Conservation (phyloP, 768 basidiomycete genomes). For the Rhodotorula taiwanensis region DNA sequence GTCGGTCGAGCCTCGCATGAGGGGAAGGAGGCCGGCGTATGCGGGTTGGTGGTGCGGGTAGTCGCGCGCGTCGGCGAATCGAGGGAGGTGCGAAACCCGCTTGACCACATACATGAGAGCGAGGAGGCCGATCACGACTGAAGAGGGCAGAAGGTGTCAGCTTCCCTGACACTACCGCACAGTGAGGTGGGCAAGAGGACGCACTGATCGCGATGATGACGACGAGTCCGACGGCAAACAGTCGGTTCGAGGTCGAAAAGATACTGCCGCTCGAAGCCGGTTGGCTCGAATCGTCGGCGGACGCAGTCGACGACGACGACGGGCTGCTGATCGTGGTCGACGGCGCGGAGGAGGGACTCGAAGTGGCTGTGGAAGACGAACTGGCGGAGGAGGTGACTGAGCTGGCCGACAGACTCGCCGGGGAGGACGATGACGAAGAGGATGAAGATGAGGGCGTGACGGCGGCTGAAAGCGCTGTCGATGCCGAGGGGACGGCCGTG, state of each 20-base stretch:
- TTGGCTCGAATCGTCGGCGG: background rate
- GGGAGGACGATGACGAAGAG: background rate
- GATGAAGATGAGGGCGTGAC: no score
- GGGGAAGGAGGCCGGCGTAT: background rate
- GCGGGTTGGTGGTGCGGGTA: conserved; percentile 19
- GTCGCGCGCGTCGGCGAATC: conserved; percentile 25
- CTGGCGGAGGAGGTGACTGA: background rate
- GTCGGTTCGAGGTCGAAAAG: conserved; percentile 9
- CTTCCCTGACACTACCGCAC: no score
- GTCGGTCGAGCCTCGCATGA: background rate
- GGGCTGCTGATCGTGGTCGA: no score
- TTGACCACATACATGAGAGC: conserved; percentile 12
- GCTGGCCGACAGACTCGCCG: no score
- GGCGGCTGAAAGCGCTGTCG: no score
- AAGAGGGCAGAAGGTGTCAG: background rate
- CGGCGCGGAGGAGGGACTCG: no score
- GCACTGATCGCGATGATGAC: conserved; percentile 26
- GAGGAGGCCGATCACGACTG: conserved; percentile 24
- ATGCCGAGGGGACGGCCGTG: no score
- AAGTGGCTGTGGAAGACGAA: background rate
- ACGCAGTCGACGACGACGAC: background rate
- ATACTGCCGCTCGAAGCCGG: conserved; percentile 4
- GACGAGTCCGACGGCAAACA: conserved; percentile 17
- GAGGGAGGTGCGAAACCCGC: conserved; percentile 5
- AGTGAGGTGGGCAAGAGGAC: background rate